Evolutionary conservation across 768 basidiomycete species (phyloP).

Genomic region (Tylopilus sp.): DNA sequence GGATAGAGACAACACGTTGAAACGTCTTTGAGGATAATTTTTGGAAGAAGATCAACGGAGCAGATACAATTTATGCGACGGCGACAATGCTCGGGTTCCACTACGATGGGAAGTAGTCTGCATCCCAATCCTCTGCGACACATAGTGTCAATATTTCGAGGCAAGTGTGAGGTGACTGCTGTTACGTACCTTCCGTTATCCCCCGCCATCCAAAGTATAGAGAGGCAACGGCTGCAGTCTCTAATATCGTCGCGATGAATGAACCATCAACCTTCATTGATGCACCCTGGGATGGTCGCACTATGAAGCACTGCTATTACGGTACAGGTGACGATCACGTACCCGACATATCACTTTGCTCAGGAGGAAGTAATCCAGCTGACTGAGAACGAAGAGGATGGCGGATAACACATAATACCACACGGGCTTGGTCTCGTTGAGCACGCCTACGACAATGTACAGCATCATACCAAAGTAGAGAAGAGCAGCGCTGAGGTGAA

Average conservation of each 20-base stretch:
- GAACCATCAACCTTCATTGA: slow-evolving; percentile 76
- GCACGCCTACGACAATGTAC: slow-evolving; percentile 70
- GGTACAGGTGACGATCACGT: slow-evolving; percentile 24
- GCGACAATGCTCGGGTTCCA: neutral
- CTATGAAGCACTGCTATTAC: slow-evolving; percentile 8
- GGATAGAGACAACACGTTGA: slow-evolving; percentile 1
- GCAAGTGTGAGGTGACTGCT: neutral
- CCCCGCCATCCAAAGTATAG: slow-evolving; percentile 82
- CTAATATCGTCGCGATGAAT: slow-evolving; percentile 81
- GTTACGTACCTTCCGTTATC: slow-evolving; percentile 76
- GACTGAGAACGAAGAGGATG: slow-evolving; percentile 73
- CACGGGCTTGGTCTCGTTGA: slow-evolving; percentile 79
- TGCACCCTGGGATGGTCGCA: slow-evolving; percentile 45
- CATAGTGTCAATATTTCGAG: slow-evolving; percentile 1
- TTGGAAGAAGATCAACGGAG: slow-evolving; percentile 11
- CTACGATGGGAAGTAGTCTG: slow-evolving; percentile 45
- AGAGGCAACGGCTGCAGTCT: slow-evolving; percentile 66
- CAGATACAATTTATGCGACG: slow-evolving; percentile 10
- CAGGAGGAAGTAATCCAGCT: slow-evolving; percentile 82
- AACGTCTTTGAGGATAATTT: slow-evolving; percentile 4
- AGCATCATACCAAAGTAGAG: slow-evolving; percentile 74
- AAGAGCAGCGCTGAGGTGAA: slow-evolving; percentile 50
- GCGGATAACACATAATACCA: slow-evolving; percentile 72
- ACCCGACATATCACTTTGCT: slow-evolving; percentile 71
- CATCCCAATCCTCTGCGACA: slow-evolving; percentile 46